Evolutionary conservation across 2,329 filamentous ascomycete genomes (phyloP).

Genomic region (Calonectria pteridis): DNA sequence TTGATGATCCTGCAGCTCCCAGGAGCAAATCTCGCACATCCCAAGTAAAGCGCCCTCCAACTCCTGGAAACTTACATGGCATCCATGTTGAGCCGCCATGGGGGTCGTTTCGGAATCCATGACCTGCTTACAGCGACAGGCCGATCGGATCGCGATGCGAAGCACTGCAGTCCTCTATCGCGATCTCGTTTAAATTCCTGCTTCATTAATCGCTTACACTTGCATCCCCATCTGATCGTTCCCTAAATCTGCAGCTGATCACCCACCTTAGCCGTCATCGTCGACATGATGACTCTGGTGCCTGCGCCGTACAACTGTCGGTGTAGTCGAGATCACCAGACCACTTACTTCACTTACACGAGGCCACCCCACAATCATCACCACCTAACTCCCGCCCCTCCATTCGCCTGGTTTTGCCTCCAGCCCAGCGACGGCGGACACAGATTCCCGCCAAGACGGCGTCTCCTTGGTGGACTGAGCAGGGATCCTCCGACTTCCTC

Average conservation of each 20-base stretch:
- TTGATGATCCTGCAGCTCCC: constrained; percentile 9
- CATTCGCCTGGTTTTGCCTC: background rate
- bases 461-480: background rate
- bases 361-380: constrained; percentile 18
- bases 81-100: constrained; percentile 17
- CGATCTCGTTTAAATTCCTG: constrained; percentile 9
- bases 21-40: constrained; percentile 12
- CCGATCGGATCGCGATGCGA: constrained; percentile 27
- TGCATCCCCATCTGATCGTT: background rate
- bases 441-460: constrained; percentile 17
- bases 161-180: constrained; percentile 5
- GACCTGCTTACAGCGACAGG: constrained; percentile 6
- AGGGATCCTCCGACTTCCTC: background rate
- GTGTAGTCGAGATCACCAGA: constrained; percentile 17
- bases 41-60: constrained; percentile 15
- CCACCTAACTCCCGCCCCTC: constrained; percentile 20
- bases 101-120: constrained; percentile 13
- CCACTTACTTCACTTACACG: constrained; percentile 11
- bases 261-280: background rate
- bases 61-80: constrained; percentile 17
- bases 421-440: background rate
- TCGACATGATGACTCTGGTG: background rate
- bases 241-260: background rate
- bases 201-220: constrained; percentile 11
- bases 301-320: constrained; percentile 12